Base-by-base conservation (phyloP, 768 basidiomycete species). In the Lentinula edodes region DNA sequence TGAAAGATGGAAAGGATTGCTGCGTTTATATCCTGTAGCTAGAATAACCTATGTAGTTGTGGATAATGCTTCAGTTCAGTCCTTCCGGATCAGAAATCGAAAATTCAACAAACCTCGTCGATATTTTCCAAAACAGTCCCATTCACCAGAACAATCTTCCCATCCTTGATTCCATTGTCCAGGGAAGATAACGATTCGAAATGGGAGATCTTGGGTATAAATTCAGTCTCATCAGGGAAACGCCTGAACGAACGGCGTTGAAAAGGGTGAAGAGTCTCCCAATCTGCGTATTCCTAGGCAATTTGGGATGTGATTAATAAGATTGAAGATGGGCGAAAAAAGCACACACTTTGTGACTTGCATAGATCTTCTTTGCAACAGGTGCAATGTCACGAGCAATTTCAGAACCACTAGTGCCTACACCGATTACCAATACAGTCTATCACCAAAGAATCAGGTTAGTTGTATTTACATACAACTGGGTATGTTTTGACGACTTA, bases 21-120 rank as follows among this genome's bases (percentile, higher is more conserved):
- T 66, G 46, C 69, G 69, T 52, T 66, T 62, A 57, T 70, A 74
- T 32, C 74, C 74, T 2, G 74, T 74, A 6, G 69, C 68, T 45
- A 74, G 70, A 39, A 74, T 68, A 32, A 55, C 64, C 66, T 62
- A 67, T 61, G 12, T 34, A 4, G 28, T 28, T 23, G 35, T 23
- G 58, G 7, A 7, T 9, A 20, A 32, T 6, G 1, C 41, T n/a
- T 18, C 39, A 48, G 8, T 8, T 32, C 15, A n/a, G 2, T 23
- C 15, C 9, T 1, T 39, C 38, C 13, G 38, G 38, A 9, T 2
- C 5, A 5, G 10, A 45, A 61, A 16, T 18, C 5, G 28, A 52
- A 35, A 53, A 20, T 20, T 53, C 20, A 20, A n/a, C 61, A 18
- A 61, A 70, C 70, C 56, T 69, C 70, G 56, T 71, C 71, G 28